Evolutionary conservation across 1,284 basidiomycete species (phyloP).

Genomic region (Ustilago crameri): DNA sequence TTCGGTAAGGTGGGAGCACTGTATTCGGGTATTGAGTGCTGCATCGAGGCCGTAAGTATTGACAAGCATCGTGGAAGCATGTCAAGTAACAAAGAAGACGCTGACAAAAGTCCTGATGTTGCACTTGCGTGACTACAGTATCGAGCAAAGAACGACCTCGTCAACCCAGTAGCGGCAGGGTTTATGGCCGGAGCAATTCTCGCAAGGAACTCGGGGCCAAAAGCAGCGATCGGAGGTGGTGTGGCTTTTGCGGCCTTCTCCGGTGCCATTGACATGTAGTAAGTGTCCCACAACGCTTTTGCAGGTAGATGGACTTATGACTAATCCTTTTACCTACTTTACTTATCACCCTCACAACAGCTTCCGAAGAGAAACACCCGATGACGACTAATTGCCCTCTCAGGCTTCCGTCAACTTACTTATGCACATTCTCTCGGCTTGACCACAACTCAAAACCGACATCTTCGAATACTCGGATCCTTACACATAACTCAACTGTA

Average conservation of each 20-base stretch:
- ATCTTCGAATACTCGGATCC: background rate
- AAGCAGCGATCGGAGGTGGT: constrained; percentile 63
- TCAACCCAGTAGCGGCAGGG: constrained; percentile 62
- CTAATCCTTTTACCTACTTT: background rate
- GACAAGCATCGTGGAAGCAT: background rate
- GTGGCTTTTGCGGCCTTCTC: constrained; percentile 66
- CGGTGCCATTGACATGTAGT: constrained; percentile 66
- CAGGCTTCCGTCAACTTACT: background rate
- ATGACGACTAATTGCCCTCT: constrained; percentile 42
- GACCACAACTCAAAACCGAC: background rate
- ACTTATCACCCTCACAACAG: constrained; percentile 11
- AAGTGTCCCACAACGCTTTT: constrained; percentile 7
- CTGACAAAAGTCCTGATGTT: background rate
- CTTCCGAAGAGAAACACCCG: constrained; percentile 55
- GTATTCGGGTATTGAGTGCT: constrained; percentile 93
- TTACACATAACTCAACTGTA: constrained; percentile 12
- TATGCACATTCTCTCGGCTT: background rate
- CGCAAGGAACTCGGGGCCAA: constrained; percentile 62
- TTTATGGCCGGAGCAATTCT: constrained; percentile 62
- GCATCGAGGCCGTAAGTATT: constrained; percentile 89
- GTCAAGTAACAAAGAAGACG: background rate
- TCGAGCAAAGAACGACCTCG: constrained; percentile 65
- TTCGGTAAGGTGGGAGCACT: constrained; percentile 95
- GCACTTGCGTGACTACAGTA: too few species aligned
- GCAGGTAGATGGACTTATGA: background rate